phyloP scores from a whole-genome alignment of 192 early-diverging fungal species.

The Mortierella claussenii region DNA sequence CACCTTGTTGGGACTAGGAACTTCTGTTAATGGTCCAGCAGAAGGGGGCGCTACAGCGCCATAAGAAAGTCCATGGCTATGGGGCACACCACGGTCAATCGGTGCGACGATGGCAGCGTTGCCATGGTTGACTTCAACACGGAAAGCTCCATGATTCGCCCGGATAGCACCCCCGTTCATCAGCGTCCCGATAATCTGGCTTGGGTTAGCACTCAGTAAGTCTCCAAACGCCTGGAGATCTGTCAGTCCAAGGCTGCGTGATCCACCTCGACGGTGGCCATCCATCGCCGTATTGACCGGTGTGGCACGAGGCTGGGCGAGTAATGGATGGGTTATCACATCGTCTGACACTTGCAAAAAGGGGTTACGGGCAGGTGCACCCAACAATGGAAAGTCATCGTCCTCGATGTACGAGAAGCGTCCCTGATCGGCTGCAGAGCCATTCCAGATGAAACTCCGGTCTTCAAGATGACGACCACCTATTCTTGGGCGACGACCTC shows the following conservation, averaged over 20 bases:
- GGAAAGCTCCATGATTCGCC: conserved; percentile 40
- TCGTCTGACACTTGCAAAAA: conserved; percentile 60
- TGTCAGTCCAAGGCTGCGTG: conserved; percentile 53
- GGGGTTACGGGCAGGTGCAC: conserved; percentile 46
- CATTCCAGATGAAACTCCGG: conserved; percentile 49
- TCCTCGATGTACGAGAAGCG: conserved; percentile 41
- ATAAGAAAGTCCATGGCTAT: conserved; percentile 49
- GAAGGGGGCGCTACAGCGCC: conserved; percentile 43
- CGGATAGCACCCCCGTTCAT: conserved; percentile 45
- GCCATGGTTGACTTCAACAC: conserved; percentile 44
- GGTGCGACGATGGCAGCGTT: conserved; percentile 12
- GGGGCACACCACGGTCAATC: conserved; percentile 6
- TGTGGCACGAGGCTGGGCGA: conserved; percentile 60
- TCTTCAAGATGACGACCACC: conserved; percentile 51
- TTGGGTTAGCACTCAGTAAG: conserved; percentile 57
- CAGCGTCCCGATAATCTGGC: conserved; percentile 35
- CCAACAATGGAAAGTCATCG: conserved; percentile 50
- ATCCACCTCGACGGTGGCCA: conserved; percentile 27
- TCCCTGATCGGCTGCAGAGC: conserved; percentile 40
- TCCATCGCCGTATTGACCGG: conserved; percentile 13
- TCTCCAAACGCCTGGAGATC: conserved; percentile 74
- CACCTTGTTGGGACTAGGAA: conserved; percentile 7
- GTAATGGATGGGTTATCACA: conserved; percentile 72
- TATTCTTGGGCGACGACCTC: conserved; percentile 53
- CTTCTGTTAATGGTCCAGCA: conserved; percentile 40